Evolutionary conservation across 805 yeast genomes (phyloP).

Genomic region (Starmerella asiatica): DNA sequence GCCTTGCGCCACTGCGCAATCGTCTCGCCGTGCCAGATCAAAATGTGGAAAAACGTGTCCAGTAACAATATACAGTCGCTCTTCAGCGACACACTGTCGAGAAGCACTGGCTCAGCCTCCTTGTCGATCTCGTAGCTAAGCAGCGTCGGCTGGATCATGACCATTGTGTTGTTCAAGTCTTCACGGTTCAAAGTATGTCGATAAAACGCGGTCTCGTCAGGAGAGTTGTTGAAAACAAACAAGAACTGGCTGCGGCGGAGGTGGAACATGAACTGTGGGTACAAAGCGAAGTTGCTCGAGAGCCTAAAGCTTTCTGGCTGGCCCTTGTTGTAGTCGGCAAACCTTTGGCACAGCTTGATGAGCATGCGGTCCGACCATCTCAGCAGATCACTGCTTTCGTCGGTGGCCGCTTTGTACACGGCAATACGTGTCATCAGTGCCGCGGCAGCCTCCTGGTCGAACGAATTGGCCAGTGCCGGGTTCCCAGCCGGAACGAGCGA

Average conservation of each 20-base stretch:
- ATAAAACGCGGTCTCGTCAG: conserved; percentile 96
- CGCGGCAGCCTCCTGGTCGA: conserved; percentile 98
- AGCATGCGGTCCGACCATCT: conserved; percentile 91
- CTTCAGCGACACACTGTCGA: conserved; percentile 84
- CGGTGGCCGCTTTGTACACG: conserved; percentile 65
- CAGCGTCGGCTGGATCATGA: conserved; percentile 96
- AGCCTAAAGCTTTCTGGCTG: conserved; percentile 71
- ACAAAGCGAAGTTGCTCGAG: conserved; percentile 68
- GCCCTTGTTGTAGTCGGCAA: conserved; percentile 84
- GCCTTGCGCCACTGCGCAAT: conserved; percentile 94
- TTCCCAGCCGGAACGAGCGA: conserved; percentile 42
- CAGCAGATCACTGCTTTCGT: conserved; percentile 72
- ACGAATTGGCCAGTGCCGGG: conserved; percentile 46
- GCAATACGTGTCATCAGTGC: conserved; percentile 86
- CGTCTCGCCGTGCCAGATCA: conserved; percentile 88
- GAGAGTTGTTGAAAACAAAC: conserved; percentile 94
- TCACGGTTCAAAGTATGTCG: conserved; percentile 85
- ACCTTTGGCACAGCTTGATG: conserved; percentile 78
- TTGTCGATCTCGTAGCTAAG: conserved; percentile 71
- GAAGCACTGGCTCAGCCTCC: conserved; percentile 78
- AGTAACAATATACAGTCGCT: conserved; percentile 76
- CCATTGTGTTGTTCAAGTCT: conserved; percentile 81
- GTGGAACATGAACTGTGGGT: conserved; percentile 93
- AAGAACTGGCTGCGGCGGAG: conserved; percentile 91
- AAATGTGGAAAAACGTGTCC: conserved; percentile 93